Evolutionary conservation across 2,329 filamentous ascomycete species (phyloP).

Genomic region (Metarhizium album): DNA sequence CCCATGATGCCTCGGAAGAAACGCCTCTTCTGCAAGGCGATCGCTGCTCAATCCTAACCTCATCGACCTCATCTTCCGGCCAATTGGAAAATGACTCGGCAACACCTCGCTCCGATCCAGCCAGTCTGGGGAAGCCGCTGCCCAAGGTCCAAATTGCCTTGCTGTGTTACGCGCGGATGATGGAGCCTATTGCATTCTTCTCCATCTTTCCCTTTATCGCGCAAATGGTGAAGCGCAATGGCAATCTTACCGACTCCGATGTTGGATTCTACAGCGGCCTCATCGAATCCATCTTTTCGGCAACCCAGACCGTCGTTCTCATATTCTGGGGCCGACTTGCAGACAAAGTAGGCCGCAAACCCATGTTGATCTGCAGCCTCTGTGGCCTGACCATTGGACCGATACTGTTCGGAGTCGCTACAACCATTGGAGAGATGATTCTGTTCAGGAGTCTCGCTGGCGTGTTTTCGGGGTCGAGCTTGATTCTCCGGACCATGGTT

Average conservation of each 20-base stretch:
- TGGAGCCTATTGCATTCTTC: constrained; percentile 77
- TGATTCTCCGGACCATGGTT: constrained; percentile 69
- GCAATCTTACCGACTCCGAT: constrained; percentile 48
- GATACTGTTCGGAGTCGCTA: constrained; percentile 57
- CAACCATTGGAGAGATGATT: constrained; percentile 62
- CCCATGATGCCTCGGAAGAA: background rate
- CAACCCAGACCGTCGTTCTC: constrained; percentile 70
- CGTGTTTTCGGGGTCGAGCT: constrained; percentile 61
- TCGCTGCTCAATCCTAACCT: background rate
- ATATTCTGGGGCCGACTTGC: constrained; percentile 54
- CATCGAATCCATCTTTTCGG: constrained; percentile 63
- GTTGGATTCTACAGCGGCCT: constrained; percentile 72
- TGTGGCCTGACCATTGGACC: constrained; percentile 51
- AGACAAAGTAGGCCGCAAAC: constrained; percentile 62
- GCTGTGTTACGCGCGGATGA: constrained; percentile 61
- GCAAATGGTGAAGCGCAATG: constrained; percentile 61
- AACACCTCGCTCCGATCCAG: background rate
- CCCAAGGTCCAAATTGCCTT: constrained; percentile 55
- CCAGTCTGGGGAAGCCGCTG: constrained; percentile 32
- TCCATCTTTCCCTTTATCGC: constrained; percentile 73
- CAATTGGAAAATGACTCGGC: background rate
- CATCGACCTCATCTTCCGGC: background rate
- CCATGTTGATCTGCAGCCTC: constrained; percentile 57
- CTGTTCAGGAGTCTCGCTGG: constrained; percentile 60
- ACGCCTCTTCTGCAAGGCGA: background rate